Evolutionary conservation across 2,329 filamentous ascomycete genomes (phyloP).

Genomic region (Beauveria caledonica): DNA sequence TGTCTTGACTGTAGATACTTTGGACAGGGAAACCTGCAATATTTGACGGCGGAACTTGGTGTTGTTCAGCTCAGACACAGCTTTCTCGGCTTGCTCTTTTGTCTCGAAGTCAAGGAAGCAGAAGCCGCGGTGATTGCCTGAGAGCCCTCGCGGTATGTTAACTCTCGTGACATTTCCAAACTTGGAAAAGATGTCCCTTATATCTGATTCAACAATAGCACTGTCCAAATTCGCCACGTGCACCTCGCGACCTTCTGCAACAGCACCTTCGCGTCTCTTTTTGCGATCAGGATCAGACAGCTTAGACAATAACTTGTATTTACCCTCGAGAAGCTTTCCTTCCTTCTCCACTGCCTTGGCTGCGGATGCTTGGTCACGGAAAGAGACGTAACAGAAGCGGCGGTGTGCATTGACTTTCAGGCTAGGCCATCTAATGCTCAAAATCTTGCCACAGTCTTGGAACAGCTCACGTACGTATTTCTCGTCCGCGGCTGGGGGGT

Average conservation of each 20-base stretch:
- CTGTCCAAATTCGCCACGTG: constrained; percentile 64
- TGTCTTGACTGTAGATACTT: constrained; percentile 47
- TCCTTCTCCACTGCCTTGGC: constrained; percentile 65
- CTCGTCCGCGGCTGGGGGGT: constrained; percentile 69
- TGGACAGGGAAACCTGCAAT: constrained; percentile 56
- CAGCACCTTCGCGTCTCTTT: constrained; percentile 69
- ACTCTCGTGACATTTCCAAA: constrained; percentile 69
- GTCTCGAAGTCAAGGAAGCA: constrained; percentile 72
- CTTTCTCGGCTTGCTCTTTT: constrained; percentile 58
- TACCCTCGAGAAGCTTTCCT: constrained; percentile 58
- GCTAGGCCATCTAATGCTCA: constrained; percentile 83
- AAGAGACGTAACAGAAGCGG: constrained; percentile 95
- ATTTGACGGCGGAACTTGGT: constrained; percentile 60
- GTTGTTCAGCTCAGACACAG: constrained; percentile 61
- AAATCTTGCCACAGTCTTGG: constrained; percentile 67
- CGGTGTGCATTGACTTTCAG: constrained; percentile 82
- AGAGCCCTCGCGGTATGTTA: constrained; percentile 59
- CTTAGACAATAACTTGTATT: constrained; percentile 63
- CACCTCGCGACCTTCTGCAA: constrained; percentile 81
- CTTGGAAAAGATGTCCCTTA: constrained; percentile 62
- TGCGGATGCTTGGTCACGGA: constrained; percentile 60
- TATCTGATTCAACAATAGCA: constrained; percentile 55
- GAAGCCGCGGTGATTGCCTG: constrained; percentile 65
- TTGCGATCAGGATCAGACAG: constrained; percentile 77
- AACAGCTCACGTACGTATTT: constrained; percentile 61